Evolutionary conservation across 2,329 filamentous ascomycete genomes (phyloP).

Genomic region (Dryadomyces quercivorus): DNA sequence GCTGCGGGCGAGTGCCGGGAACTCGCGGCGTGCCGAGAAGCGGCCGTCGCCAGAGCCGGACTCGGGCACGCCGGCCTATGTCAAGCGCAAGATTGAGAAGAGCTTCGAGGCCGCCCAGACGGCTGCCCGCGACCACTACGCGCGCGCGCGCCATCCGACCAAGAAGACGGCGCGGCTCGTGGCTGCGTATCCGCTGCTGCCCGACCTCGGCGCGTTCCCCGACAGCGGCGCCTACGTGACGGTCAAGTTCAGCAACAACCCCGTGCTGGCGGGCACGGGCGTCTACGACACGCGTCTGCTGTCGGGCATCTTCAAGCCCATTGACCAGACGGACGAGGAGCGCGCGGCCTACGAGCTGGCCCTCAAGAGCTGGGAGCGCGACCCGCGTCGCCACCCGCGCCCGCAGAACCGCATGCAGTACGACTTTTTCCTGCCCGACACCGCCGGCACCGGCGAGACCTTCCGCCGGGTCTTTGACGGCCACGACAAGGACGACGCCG

Average conservation of each 20-base stretch:
- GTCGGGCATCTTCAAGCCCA: constrained; percentile 47
- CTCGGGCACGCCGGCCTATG: constrained; percentile 51
- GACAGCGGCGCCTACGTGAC: constrained; percentile 58
- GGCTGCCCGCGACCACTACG: constrained; percentile 43
- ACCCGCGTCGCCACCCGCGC: constrained; percentile 42
- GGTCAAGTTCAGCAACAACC: constrained; percentile 56
- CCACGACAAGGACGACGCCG: constrained; percentile 29
- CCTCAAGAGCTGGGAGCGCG: constrained; percentile 40
- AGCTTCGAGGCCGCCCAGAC: constrained; percentile 43
- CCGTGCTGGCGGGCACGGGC: constrained; percentile 37
- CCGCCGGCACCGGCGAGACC: constrained; percentile 30
- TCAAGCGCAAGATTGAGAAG: constrained; percentile 55
- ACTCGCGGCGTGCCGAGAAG: constrained; percentile 27
- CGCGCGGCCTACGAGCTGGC: constrained; percentile 38
- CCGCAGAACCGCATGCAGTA: constrained; percentile 51
- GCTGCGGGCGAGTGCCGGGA: constrained; percentile 5
- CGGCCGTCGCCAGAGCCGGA: constrained; percentile 25
- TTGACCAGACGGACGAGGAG: constrained; percentile 42
- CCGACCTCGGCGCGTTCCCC: constrained; percentile 56
- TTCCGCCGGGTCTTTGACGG: constrained; percentile 52
- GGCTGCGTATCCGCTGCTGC: constrained; percentile 48
- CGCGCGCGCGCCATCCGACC: constrained; percentile 42
- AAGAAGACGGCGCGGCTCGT: constrained; percentile 47
- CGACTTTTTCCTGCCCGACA: constrained; percentile 51
- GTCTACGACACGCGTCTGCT: constrained; percentile 50